These are phyloP conservation scores for Prunus mongolica DNA, from an alignment of 306 rosid species.

Conservation along the genomic window DNA sequence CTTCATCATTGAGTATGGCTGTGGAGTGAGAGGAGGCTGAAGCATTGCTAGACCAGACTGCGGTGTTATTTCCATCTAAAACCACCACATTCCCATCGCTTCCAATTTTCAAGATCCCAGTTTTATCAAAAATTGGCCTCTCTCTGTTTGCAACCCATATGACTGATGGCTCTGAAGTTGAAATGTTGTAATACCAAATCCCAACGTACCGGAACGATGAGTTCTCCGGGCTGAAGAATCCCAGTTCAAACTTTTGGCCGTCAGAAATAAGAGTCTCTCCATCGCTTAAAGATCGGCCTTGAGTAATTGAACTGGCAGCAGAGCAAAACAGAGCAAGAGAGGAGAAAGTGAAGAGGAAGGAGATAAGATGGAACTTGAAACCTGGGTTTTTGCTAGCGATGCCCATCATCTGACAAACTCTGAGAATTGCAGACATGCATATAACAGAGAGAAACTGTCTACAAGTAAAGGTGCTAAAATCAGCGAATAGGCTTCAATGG, in stretches of 20 bases:
- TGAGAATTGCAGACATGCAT: not conserved
- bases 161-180: slow-evolving; percentile 8
- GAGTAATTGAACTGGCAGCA: slow-evolving; percentile 36
- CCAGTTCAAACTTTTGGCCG: slow-evolving; percentile 37
- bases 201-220: slow-evolving; percentile 58
- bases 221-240: slow-evolving; percentile 51
- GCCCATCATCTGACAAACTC: slow-evolving; percentile 29
- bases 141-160: slow-evolving; percentile 80
- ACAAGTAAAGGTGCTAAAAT: not conserved
- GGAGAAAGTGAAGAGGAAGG: slow-evolving; percentile 17
- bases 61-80: slow-evolving; percentile 23
- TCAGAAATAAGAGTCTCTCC: slow-evolving; percentile 36
- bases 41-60: slow-evolving; percentile 48
- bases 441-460: not conserved
- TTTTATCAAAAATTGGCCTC: slow-evolving; percentile 35
- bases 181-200: slow-evolving; percentile 50
- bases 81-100: slow-evolving; percentile 50
- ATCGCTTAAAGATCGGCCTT: slow-evolving; percentile 28
- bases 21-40: slow-evolving; percentile 11
- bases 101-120: slow-evolving; percentile 40
- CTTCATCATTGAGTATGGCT: slow-evolving; percentile 35
- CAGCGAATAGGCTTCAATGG: slow-evolving; percentile 9
- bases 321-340: slow-evolving; percentile 23
- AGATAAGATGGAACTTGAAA: not conserved
- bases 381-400: slow-evolving; percentile 7